Evolutionary conservation across 2,329 filamentous ascomycete species (phyloP), one percentile per base, ranked within the genome.

Genomic region (Juglanconis juglandina): DNA sequence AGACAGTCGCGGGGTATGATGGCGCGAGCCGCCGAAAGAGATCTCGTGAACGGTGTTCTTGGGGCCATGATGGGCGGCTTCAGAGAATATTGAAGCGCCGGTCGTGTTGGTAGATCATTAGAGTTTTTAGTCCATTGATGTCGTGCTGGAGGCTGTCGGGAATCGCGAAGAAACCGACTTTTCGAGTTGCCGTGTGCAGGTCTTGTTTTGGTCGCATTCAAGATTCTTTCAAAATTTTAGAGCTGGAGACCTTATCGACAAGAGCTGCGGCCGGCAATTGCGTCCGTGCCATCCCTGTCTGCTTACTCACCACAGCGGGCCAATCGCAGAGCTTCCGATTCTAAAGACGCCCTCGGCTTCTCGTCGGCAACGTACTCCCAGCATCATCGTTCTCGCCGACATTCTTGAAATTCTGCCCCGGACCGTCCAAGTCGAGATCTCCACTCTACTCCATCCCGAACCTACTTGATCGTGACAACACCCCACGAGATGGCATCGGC

Each of bases 401-500:
- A 24, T 41, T n/a, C 14, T 14, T 44, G 35, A 35, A 24, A 41
- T 44, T 51, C 35, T 41, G 46, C 17, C 35, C n/a, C 17, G 17
- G 46, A 44, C 30, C 14, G 46, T 24, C 24, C 24, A 14, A 56
- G 5, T n/a, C 33, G 10, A 53, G 17, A 10, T 14, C 37, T 14
- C 8, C 24, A 24, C 30, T 17, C 48, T n/a, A 33, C n/a, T 37
- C 24, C 37, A 4, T 35, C 55, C 55, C 53, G 56, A 60, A 44
- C n/a, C 58, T 65, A 67, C 68, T 67, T 66, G 59, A 64, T 56
- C 63, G 58, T 53, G 56, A 50, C 41, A 54, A 63, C 50, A 57
- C 61, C 44, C 44, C 13, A 65, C 67, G 73, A 65, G 58, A 87
- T 87, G 84, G 82, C 82, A 66, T 86, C 83, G 60, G 74, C 84